Conservation (phyloP, 1,139 yeast genomes). For the Taiozyma sp. region DNA sequence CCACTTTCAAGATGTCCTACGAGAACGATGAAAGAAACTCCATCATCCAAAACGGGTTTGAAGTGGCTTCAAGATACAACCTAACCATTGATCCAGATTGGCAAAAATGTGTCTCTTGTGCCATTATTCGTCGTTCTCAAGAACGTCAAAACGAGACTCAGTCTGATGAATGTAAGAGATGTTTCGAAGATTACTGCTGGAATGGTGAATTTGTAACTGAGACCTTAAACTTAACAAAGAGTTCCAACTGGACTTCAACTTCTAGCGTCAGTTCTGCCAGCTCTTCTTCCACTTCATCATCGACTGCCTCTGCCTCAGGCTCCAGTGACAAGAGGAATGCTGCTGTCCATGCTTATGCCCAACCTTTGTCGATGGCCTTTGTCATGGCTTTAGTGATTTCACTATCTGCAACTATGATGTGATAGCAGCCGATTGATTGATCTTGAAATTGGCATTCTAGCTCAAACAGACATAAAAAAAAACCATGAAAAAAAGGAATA, state of each 20-base stretch:
- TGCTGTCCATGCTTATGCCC: neutral
- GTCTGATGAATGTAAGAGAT: slow-evolving; percentile 66
- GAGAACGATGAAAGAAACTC: slow-evolving; percentile 50
- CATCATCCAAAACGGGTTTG: slow-evolving; percentile 78
- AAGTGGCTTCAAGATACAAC: slow-evolving; percentile 68
- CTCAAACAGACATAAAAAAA: neutral
- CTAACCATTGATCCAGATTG: slow-evolving; percentile 70
- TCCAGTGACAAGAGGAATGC: neutral
- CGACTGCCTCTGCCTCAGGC: slow-evolving; percentile 1
- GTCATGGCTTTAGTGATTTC: slow-evolving; percentile 1
- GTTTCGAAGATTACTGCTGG: slow-evolving; percentile 84
- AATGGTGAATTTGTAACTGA: slow-evolving; percentile 38
- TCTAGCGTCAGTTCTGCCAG: neutral
- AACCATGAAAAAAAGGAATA: no score
- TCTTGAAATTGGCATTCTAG: no score
- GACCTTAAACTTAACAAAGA: neutral
- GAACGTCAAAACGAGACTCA: slow-evolving; percentile 64
- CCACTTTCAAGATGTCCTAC: slow-evolving; percentile 68
- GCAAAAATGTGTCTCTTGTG: slow-evolving; percentile 84
- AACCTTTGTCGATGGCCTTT: slow-evolving; percentile 5
- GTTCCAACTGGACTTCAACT: slow-evolving; percentile 5
- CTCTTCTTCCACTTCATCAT: neutral
- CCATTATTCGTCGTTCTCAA: slow-evolving; percentile 76
- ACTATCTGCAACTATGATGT: slow-evolving; percentile 2
- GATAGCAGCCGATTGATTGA: neutral